Evolutionary conservation across 768 basidiomycete genomes (phyloP).

Genomic region (Suillus discolor): DNA sequence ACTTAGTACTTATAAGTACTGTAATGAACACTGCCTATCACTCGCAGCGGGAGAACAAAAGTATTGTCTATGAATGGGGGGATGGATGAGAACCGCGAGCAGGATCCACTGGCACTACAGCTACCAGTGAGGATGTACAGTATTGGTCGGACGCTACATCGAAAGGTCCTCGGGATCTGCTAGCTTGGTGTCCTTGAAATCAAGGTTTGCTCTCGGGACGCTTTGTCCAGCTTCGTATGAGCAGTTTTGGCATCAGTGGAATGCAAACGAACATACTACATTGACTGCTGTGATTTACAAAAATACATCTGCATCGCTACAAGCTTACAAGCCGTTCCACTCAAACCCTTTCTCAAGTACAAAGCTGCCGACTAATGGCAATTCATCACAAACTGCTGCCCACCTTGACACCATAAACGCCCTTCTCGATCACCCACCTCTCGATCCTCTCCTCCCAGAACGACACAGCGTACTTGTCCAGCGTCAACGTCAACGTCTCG

Average conservation of each 20-base stretch:
- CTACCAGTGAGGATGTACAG: no score
- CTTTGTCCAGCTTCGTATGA: not conserved
- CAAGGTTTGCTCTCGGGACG: not conserved
- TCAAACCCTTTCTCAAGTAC: slow-evolving; percentile 51
- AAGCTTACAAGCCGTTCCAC: slow-evolving; percentile 74
- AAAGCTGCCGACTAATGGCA: slow-evolving; percentile 34
- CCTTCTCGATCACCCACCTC: slow-evolving; percentile 53
- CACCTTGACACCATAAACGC: slow-evolving; percentile 51
- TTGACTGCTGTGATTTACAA: not conserved
- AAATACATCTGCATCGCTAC: slow-evolving; percentile 23
- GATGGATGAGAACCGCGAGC: not conserved
- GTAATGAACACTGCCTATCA: not conserved
- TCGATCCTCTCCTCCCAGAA: slow-evolving; percentile 54
- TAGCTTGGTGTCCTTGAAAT: not conserved
- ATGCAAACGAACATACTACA: no score
- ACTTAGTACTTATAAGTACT: not conserved
- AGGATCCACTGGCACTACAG: no score
- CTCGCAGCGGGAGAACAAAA: not conserved
- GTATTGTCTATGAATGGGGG: not conserved
- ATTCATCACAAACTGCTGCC: slow-evolving; percentile 45
- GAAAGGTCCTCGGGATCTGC: not conserved
- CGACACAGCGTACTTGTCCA: slow-evolving; percentile 73
- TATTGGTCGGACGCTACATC: not conserved
- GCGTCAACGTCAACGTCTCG: slow-evolving; percentile 40
- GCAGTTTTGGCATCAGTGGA: not conserved